Base-by-base conservation (phyloP, 768 basidiomycete genomes). In the Boletus reticulatus region DNA sequence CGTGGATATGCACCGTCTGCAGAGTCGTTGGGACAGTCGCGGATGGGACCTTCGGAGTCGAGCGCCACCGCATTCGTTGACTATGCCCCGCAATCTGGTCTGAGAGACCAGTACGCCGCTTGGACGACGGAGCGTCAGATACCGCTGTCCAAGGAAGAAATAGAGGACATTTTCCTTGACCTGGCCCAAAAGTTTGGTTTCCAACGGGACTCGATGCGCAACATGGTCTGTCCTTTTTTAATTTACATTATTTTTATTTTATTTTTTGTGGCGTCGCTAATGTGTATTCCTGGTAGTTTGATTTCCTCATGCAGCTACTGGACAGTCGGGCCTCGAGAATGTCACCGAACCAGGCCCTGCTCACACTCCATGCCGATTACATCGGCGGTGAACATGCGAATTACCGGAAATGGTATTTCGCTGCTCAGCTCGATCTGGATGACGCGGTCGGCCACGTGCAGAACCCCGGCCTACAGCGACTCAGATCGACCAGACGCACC, bases 371-470 rank as follows among this genome's bases (percentile, higher is more conserved):
- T 65, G 97, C 96, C 55, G 97, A 98, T 72, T 99, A 98, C 73
- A 98, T 99, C 64, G 97, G 97, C 20, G 97, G 97, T 4, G 91
- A 96, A 72, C 89, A 98, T 66, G 93, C 97, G 48, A 98, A 98
- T 77, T 98, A 98, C 76, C 91, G 97, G 58, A 98, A 98, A 76
- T 98, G 97, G 97, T 99, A 99, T 76, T 99, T 98, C 72, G 97
- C 96, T 29, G 94, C 96, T 19, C 97, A 99, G 72, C 85, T 99
- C 56, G 96, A 98, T 72, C 88, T 98, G 42, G 97, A 99, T 71
- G 97, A 99, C 63, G 96, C 94, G 46, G 87, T 98, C 50, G 97
- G 96, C 29, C 84, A 89, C 56, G 81, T 83, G 7, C 93, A 97
- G 67, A 98, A 97, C 70, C 92, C 94, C 0, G 95, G 95, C 53